phyloP scores from a whole-genome alignment of 139 green algal species.

The Asterochloris erici region DNA sequence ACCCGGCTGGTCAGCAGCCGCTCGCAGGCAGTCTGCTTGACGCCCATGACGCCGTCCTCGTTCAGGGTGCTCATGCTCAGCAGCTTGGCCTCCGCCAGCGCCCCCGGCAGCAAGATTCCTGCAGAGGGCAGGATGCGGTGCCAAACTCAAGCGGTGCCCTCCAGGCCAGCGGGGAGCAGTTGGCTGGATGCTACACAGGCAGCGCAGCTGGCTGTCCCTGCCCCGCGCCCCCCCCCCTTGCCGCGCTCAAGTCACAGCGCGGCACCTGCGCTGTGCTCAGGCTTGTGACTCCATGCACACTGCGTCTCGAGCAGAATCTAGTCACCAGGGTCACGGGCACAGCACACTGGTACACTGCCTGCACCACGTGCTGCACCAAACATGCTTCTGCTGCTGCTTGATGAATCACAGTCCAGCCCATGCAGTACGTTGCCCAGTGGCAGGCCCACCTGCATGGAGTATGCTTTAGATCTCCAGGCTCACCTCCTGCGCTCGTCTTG shows the following conservation, averaged over 20 bases:
- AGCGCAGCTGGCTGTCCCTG: background rate
- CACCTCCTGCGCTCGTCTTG: constrained; percentile 39
- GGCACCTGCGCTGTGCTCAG: too few species aligned
- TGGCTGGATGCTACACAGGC: background rate
- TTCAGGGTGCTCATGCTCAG: constrained; percentile 90
- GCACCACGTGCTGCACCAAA: too few species aligned
- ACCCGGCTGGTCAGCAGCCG: constrained; percentile 85
- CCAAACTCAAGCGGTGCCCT: background rate
- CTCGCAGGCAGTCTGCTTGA: constrained; percentile 92
- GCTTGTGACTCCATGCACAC: too few species aligned
- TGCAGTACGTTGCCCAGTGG: constrained; percentile 9
- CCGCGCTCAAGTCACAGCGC: too few species aligned
- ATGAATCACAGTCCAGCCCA: constrained; percentile 42
- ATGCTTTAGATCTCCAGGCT: too few species aligned
- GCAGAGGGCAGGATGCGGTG: background rate
- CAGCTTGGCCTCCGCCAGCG: constrained; percentile 41
- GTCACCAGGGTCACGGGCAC: too few species aligned
- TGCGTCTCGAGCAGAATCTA: too few species aligned
- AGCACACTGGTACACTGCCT: too few species aligned
- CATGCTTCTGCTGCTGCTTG: too few species aligned
- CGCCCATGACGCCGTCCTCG: constrained; percentile 85
- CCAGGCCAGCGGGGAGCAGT: background rate
- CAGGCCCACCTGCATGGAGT: constrained; percentile 6
- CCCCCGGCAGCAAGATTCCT: constrained; percentile 3
- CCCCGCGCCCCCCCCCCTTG: too few species aligned